Percentiles rank a stretch among this genome's conserved stretches.
phyloP scores from a whole-genome alignment of 1,284 basidiomycete species.

The Microbotryomycetes sp. region DNA sequence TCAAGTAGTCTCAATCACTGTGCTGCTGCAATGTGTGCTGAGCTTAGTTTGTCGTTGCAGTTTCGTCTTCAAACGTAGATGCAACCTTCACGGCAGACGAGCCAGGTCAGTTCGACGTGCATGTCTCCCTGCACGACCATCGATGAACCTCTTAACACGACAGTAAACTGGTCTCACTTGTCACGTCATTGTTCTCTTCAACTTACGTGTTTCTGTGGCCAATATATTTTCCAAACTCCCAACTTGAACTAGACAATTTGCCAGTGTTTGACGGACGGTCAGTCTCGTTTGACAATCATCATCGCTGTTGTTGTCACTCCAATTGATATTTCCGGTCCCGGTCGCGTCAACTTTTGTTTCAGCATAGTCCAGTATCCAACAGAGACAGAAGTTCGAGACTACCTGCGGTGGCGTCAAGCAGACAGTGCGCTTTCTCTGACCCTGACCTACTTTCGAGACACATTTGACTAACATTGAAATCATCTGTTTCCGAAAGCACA shows the following conservation, averaged over 20 bases:
- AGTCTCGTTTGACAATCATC: neutral
- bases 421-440: constrained; percentile 66
- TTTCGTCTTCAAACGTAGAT: constrained; percentile 73
- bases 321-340: neutral
- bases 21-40: neutral
- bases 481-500: constrained; percentile 61
- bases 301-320: neutral
- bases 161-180: constrained; percentile 79
- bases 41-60: constrained; percentile 45
- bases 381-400: constrained; percentile 69
- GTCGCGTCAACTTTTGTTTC: constrained; percentile 1
- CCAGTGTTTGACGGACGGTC: constrained; percentile 80
- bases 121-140: too few relatives aligned
- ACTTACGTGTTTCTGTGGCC: constrained; percentile 85
- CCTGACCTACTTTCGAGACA: too few relatives aligned
- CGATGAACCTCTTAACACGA: too few relatives aligned
- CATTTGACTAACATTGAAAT: neutral
- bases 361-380: constrained; percentile 77
- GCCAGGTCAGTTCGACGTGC: constrained; percentile 48
- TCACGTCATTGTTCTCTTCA: constrained; percentile 88
- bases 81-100: constrained; percentile 74
- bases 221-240: constrained; percentile 63
- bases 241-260: constrained; percentile 58
- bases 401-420: constrained; percentile 91
- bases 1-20: neutral